Conservation (phyloP, 176 grass and related monocot genomes). For the Triticum monococcum region DNA sequence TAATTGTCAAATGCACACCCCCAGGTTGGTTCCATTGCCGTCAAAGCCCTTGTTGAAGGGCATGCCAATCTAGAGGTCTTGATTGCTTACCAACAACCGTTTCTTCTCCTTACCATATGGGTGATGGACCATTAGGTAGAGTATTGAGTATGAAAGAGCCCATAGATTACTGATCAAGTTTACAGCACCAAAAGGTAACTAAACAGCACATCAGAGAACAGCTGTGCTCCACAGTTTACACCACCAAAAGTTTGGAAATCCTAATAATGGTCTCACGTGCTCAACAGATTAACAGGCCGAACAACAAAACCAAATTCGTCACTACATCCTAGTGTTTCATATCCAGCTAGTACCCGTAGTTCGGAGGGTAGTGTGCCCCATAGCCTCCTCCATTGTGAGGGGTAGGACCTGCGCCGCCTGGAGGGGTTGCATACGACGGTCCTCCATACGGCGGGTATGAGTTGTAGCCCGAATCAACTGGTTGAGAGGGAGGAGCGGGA, state of each 20-base stretch:
- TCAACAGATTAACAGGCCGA: slow-evolving; percentile 25
- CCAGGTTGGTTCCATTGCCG: too few relatives aligned
- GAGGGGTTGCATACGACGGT: slow-evolving; percentile 53
- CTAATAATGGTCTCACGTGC: slow-evolving; percentile 4
- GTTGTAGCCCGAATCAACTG: slow-evolving; percentile 56
- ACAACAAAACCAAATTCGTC: slow-evolving; percentile 16
- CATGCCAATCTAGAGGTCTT: too few relatives aligned
- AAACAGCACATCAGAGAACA: neutral
- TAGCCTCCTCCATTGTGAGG: slow-evolving; percentile 59
- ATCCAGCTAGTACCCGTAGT: slow-evolving; percentile 60
- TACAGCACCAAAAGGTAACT: neutral
- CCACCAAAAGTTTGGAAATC: slow-evolving; percentile 18
- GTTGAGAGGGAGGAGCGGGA: slow-evolving; percentile 25
- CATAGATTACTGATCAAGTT: neutral
- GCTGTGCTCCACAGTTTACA: slow-evolving; percentile 19
- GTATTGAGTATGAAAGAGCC: neutral
- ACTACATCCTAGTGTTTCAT: neutral
- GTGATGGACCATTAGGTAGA: neutral
- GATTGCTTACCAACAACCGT: too few relatives aligned
- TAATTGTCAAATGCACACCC: too few relatives aligned
- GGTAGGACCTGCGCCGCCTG: neutral
- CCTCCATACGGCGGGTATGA: slow-evolving; percentile 70
- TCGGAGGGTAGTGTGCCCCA: slow-evolving; percentile 54
- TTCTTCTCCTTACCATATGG: too few relatives aligned
- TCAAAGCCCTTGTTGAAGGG: too few relatives aligned